These are phyloP conservation scores for Cyberlindnera saturnus DNA, from an alignment of 805 yeast species.

Conservation along the genomic window DNA sequence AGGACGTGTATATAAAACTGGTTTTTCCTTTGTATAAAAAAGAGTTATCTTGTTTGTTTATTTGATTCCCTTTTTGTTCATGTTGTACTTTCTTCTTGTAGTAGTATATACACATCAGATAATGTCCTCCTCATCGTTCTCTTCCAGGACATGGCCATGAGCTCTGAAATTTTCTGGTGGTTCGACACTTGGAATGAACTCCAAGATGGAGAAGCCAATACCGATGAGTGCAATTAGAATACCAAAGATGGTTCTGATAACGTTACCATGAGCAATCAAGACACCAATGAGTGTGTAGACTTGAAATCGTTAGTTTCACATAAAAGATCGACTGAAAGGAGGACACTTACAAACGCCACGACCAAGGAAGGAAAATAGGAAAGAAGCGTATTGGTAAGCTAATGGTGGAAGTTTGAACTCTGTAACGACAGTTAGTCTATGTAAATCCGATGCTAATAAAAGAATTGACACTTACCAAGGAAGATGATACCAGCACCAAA, in stretches of 20 bases:
- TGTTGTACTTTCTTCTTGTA: no score
- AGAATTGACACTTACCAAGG: slow-evolving; percentile 32
- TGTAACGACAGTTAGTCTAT: slow-evolving; percentile 4
- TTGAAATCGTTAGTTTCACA: slow-evolving; percentile 7
- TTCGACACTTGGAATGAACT: slow-evolving; percentile 66
- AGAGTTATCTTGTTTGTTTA: no score
- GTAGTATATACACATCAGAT: slow-evolving; percentile 8
- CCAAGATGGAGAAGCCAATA: slow-evolving; percentile 50
- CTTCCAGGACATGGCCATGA: slow-evolving; percentile 34
- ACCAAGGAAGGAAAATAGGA: slow-evolving; percentile 60
- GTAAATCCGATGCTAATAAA: neutral
- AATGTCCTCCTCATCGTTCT: slow-evolving; percentile 32
- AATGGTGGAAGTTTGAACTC: slow-evolving; percentile 46
- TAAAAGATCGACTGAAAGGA: neutral
- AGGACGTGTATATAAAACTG: no score
- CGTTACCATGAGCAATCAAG: slow-evolving; percentile 43
- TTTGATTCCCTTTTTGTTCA: no score
- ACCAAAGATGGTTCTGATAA: slow-evolving; percentile 53
- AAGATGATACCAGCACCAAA: slow-evolving; percentile 50
- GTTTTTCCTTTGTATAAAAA: no score
- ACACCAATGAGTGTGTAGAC: slow-evolving; percentile 49
- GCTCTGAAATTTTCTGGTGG: slow-evolving; percentile 79
- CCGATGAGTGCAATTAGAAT: slow-evolving; percentile 57
- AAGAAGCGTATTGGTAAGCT: slow-evolving; percentile 58
- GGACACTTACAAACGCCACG: slow-evolving; percentile 54